Base-by-base conservation (phyloP, 805 yeast species). In the Yamadazyma endophytica region DNA sequence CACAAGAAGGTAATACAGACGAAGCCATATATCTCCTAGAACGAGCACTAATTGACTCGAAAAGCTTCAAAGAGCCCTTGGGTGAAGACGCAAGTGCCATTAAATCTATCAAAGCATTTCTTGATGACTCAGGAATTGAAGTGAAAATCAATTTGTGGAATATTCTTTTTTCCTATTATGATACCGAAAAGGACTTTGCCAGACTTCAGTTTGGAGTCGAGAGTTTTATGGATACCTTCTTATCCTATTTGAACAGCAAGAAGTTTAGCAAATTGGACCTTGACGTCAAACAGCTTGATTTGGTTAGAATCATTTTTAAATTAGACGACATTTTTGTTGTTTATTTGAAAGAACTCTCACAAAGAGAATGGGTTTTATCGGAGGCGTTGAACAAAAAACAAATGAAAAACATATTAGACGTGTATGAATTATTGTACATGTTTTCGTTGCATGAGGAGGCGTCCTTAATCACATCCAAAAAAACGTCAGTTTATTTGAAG, bases 141-240 rank as follows among this genome's bases (percentile, higher is more conserved):
- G 69, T 87, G 50, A 75, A 74, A 34, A 58, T 88, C 22, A 79
- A 79, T 32, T 56, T 92, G 2, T 89, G 97, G 95, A 75, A 74
- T 19, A 68, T 82, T 15, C 59, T 89, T 12, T 67, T 86, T 28
- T 75, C 71, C 40, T 70, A 70, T 33, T 84, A 82, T 44, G 49
- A 47, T 14, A 50, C 46, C 6, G 45, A 42, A 11, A 30, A 39
- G 6, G 39, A 49, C 14, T 24, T 55, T 2, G 52, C 53, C 0
- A 63, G 68, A 15, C 64, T 70, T 20, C 61, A 68, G 23, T 42
- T 46, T 12, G 78, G 84, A 0, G 72, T 81, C 41, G 75, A 73
- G 26, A 63, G 61, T 17, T 73, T 75, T 9, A 36, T 86, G 2
- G 47, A 52, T 2, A 56, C 76, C 13, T 52, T 82, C 13, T 44